phyloP scores from a whole-genome alignment of 495 filamentous ascomycete species.

The Talaromyces borbonicus region DNA sequence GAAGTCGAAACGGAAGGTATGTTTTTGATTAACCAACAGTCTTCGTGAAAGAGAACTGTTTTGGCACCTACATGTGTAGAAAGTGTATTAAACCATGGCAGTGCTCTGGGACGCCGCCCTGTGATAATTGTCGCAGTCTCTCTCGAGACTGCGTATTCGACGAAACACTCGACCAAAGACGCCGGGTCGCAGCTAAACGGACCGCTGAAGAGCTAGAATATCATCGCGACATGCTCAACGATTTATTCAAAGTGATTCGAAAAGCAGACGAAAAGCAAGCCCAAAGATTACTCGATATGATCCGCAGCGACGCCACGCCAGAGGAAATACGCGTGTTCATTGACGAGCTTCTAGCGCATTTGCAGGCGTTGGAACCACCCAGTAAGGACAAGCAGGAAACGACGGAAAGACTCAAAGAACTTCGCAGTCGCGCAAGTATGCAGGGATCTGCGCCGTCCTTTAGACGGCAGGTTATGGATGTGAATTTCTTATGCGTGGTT shows the following conservation, averaged over 20 bases:
- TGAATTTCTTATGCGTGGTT: conserved; percentile 34
- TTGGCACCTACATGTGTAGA: not conserved
- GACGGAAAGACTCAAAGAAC: conserved; percentile 21
- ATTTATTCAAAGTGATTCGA: conserved; percentile 30
- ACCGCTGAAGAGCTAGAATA: conserved; percentile 36
- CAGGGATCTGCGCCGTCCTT: conserved; percentile 27
- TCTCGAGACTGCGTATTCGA: conserved; percentile 35
- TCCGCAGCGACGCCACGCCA: conserved; percentile 24
- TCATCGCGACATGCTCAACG: conserved; percentile 32
- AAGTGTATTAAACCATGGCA: conserved; percentile 9
- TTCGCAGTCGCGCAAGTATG: conserved; percentile 20
- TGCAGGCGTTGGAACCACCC: conserved; percentile 8
- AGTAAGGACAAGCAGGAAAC: conserved; percentile 11
- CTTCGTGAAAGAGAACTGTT: not conserved
- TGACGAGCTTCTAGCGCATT: conserved; percentile 19
- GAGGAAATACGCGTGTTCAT: conserved; percentile 31
- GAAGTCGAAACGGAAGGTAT: conserved; percentile 37
- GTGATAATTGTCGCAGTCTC: conserved; percentile 33
- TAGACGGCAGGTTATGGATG: conserved; percentile 38
- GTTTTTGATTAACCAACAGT: not conserved
- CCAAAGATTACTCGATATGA: conserved; percentile 23
- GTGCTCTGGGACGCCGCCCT: conserved; percentile 34
- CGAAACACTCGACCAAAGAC: conserved; percentile 37
- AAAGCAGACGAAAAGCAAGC: conserved; percentile 22
- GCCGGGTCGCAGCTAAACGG: conserved; percentile 39